These are phyloP conservation scores for Elongisporangium senticosum DNA, from an alignment of 352 stramenopile species.

Conservation along the genomic window DNA sequence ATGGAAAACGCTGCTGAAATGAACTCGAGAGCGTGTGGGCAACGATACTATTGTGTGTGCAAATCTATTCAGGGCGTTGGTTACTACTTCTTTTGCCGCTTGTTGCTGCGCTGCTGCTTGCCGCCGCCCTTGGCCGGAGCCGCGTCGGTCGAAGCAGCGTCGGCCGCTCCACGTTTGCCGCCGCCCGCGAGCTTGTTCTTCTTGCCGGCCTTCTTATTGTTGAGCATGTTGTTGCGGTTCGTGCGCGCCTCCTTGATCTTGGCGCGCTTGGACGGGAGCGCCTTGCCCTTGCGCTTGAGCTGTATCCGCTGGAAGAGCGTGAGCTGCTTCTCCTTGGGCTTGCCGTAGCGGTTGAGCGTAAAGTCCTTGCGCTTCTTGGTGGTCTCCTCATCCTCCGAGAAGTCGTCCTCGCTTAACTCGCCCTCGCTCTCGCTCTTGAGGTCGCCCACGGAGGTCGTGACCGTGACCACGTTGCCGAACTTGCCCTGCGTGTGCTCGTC, in stretches of 20 bases:
- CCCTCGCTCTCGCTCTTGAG: conserved; percentile 74
- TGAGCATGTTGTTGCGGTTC: conserved; percentile 61
- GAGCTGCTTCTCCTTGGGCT: conserved; percentile 57
- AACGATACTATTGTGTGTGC: not conserved
- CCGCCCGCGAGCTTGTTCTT: conserved; percentile 14
- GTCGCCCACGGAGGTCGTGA: conserved; percentile 77
- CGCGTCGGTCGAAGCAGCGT: conserved; percentile 18
- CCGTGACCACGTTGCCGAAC: conserved; percentile 83
- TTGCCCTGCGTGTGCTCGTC: conserved; percentile 82
- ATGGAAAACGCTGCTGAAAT: conserved; percentile 6
- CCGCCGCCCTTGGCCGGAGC: conserved; percentile 19
- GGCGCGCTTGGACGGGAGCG: conserved; percentile 73
- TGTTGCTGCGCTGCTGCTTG: conserved; percentile 35
- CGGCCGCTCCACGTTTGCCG: conserved; percentile 22
- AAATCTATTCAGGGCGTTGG: not conserved
- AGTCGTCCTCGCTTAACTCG: conserved; percentile 45
- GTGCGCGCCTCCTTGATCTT: conserved; percentile 79
- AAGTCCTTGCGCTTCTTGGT: conserved; percentile 15
- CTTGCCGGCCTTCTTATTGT: conserved; percentile 38
- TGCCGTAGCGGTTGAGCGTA: conserved; percentile 13
- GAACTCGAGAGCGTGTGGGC: conserved; percentile 2
- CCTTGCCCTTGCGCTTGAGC: conserved; percentile 74
- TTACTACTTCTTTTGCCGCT: conserved; percentile 39
- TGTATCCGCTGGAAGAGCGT: conserved; percentile 88
- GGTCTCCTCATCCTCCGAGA: conserved; percentile 27